Percentiles rank a stretch among this genome's conserved stretches.
Evolutionary conservation across 306 rosid genomes (phyloP).

Genomic region (Vigna angularis): DNA sequence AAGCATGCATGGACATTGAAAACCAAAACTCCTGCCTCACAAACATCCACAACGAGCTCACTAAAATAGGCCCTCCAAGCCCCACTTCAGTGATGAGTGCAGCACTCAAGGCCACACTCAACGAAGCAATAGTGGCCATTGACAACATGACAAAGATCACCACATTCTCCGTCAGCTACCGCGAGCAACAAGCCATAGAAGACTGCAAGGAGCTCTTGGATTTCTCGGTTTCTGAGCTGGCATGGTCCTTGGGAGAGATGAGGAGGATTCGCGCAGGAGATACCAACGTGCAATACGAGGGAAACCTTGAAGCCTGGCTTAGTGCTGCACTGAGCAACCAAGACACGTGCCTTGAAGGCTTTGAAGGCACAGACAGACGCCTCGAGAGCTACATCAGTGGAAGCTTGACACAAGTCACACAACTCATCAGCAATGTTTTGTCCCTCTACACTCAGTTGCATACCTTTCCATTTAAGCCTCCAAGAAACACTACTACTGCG

Average conservation of each 20-base stretch:
- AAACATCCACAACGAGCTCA: constrained; percentile 65
- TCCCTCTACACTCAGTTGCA: constrained; percentile 76
- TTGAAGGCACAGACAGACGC: constrained; percentile 87
- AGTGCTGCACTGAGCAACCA: constrained; percentile 97
- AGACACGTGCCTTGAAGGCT: constrained; percentile 96
- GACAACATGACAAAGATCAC: constrained; percentile 72
- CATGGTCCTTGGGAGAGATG: constrained; percentile 88
- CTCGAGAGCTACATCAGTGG: constrained; percentile 74
- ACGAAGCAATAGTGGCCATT: constrained; percentile 70
- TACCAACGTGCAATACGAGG: constrained; percentile 53
- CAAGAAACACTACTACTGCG: constrained; percentile 27
- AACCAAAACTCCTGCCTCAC: constrained; percentile 65
- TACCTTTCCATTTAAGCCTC: constrained; percentile 63
- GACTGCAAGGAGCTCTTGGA: constrained; percentile 96
- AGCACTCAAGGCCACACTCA: constrained; percentile 66
- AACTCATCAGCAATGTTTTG: constrained; percentile 81
- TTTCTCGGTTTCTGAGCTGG: constrained; percentile 84
- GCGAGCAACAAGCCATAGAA: constrained; percentile 81
- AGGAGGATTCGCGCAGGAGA: constrained; percentile 64
- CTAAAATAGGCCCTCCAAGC: constrained; percentile 49
- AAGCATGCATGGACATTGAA: constrained; percentile 64
- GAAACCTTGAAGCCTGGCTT: constrained; percentile 86
- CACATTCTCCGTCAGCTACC: constrained; percentile 65
- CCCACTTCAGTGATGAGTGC: constrained; percentile 68
- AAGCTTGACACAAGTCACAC: constrained; percentile 82